A percentile compares a stretch with the other conserved stretches of the same genome.
These are phyloP conservation scores for Staphylotrichum tortipilum DNA, from an alignment of 495 filamentous ascomycete genomes.

Conservation along the genomic window DNA sequence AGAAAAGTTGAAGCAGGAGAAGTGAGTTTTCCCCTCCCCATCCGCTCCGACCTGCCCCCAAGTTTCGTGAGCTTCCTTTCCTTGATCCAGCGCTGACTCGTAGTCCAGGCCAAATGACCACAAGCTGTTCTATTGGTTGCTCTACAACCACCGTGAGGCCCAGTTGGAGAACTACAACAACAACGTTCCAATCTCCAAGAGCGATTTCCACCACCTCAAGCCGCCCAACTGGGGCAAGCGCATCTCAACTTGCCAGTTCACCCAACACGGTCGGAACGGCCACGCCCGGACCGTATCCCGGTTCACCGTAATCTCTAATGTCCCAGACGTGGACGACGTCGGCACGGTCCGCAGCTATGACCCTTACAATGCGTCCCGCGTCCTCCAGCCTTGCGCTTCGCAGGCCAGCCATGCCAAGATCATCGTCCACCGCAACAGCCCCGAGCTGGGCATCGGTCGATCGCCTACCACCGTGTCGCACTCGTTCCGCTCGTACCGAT, in stretches of 20 bases:
- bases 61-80: no score
- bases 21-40: constrained; percentile 40
- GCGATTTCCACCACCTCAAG: constrained; percentile 78
- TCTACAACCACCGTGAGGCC: constrained; percentile 70
- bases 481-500: constrained; percentile 20
- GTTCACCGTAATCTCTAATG: constrained; percentile 61
- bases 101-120: constrained; percentile 65
- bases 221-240: constrained; percentile 40
- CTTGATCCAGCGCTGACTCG: constrained; percentile 15
- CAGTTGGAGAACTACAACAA: constrained; percentile 76
- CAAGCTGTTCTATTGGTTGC: constrained; percentile 80
- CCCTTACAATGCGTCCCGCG: constrained; percentile 65
- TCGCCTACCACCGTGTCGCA: constrained; percentile 13
- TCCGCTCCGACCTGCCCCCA: no score
- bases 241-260: constrained; percentile 44
- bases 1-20: constrained; percentile 52
- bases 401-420: constrained; percentile 48
- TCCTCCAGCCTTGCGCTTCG: constrained; percentile 29
- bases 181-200: constrained; percentile 66
- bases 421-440: constrained; percentile 51
- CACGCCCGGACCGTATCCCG: constrained; percentile 53
- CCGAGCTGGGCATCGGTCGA: constrained; percentile 5
- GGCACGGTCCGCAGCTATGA: constrained; percentile 59
- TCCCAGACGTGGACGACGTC: constrained; percentile 27
- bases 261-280: constrained; percentile 30